Evolutionary conservation across 345 rosid species (phyloP).

Genomic region (Eucalyptus urophylla): DNA sequence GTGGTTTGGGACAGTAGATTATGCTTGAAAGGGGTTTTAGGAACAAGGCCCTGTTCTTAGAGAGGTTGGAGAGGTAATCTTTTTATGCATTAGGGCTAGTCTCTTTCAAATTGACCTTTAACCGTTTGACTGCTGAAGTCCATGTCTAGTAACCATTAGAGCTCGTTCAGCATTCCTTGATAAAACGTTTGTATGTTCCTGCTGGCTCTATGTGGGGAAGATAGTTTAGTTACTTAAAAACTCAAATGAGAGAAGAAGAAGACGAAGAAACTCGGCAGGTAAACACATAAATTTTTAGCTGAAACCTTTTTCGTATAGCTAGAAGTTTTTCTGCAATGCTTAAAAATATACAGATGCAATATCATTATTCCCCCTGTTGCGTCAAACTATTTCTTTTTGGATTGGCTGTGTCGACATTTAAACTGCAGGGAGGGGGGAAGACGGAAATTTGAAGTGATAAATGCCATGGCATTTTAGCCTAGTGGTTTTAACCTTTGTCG

Average conservation of each 20-base stretch:
- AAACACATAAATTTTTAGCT: neutral
- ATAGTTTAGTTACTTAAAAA: neutral
- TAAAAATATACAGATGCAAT: neutral
- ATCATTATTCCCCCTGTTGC: neutral
- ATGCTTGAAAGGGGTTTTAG: neutral
- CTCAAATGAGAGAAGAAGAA: neutral
- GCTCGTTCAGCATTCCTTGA: neutral
- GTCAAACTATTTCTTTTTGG: neutral
- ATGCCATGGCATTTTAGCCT: neutral
- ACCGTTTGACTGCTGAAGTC: neutral
- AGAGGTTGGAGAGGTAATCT: neutral
- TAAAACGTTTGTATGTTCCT: neutral
- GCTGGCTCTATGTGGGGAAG: neutral
- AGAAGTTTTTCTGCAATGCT: neutral
- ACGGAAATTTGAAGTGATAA: neutral
- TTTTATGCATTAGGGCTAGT: neutral
- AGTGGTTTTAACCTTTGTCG: neutral
- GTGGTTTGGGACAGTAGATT: neutral
- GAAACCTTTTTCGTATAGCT: neutral
- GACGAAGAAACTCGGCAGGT: neutral
- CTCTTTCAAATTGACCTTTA: neutral
- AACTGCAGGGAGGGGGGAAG: neutral
- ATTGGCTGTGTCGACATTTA: neutral
- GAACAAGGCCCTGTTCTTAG: neutral
- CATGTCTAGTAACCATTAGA: neutral